Evolutionary conservation across 2,329 filamentous ascomycete species (phyloP).

Genomic region (Colletotrichum eleusines): DNA sequence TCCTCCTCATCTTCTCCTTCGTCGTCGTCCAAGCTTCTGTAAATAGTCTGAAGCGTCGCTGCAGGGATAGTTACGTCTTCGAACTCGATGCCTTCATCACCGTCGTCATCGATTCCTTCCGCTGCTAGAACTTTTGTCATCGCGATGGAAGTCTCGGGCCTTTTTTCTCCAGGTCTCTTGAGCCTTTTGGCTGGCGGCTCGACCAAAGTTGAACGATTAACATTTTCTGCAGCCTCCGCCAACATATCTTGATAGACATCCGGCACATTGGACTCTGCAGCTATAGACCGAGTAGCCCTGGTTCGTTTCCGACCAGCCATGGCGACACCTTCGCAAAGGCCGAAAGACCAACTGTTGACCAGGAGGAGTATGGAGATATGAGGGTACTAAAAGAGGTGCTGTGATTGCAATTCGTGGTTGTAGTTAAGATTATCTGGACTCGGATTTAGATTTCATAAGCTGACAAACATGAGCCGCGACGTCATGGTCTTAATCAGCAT

Average conservation of each 20-base stretch:
- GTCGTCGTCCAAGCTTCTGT: conserved; percentile 61
- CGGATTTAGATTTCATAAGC: neutral
- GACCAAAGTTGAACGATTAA: conserved; percentile 45
- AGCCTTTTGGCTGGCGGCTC: conserved; percentile 59
- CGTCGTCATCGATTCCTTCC: conserved; percentile 46
- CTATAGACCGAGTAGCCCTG: conserved; percentile 45
- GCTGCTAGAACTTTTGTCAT: conserved; percentile 14
- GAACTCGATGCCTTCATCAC: conserved; percentile 59
- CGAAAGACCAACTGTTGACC: neutral
- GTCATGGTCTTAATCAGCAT: conserved; percentile 15
- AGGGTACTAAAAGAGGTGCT: neutral
- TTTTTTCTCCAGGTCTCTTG: conserved; percentile 47
- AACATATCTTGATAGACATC: conserved; percentile 64
- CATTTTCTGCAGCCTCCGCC: conserved; percentile 57
- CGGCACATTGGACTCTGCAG: conserved; percentile 45
- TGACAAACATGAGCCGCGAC: conserved; percentile 13
- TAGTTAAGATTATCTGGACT: neutral
- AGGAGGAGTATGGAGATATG: neutral
- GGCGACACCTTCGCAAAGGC: neutral
- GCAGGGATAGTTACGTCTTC: conserved; percentile 63
- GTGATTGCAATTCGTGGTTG: neutral
- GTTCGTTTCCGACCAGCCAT: conserved; percentile 47
- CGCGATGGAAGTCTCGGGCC: conserved; percentile 35
- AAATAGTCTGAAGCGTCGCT: conserved; percentile 64
- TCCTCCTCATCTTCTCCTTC: conserved; percentile 55